A percentile compares a stretch with the other conserved stretches of the same genome.
These are phyloP conservation scores for Desmodesmus armatus DNA, from an alignment of 139 green algal species.

Conservation along the genomic window DNA sequence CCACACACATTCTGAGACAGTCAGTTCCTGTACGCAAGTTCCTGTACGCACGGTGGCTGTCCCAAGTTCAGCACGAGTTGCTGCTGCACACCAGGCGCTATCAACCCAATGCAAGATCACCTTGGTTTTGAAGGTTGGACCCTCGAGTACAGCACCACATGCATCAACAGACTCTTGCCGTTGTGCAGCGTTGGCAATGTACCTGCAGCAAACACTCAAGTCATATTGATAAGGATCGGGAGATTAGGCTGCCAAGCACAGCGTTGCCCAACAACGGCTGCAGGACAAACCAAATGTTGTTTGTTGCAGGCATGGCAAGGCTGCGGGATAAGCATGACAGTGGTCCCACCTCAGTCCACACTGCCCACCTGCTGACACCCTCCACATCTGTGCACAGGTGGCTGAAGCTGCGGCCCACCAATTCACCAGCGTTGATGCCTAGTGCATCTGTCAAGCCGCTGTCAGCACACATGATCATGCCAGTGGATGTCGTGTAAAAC, in stretches of 20 bases:
- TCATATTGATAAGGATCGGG: neutral
- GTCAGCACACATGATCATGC: slow-evolving; percentile 22
- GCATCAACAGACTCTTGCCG: neutral
- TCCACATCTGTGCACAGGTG: slow-evolving; percentile 28
- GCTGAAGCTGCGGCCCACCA: slow-evolving; percentile 27
- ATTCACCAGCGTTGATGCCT: neutral
- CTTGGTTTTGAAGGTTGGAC: no score
- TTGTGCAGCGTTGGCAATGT: neutral
- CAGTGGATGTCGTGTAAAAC: neutral
- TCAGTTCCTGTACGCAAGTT: no score
- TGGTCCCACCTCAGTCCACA: neutral
- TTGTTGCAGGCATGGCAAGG: neutral
- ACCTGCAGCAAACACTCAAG: neutral
- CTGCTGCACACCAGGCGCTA: no score
- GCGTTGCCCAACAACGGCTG: neutral
- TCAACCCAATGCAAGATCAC: no score
- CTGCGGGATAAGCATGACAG: neutral
- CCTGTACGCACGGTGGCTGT: no score
- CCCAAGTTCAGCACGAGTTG: no score
- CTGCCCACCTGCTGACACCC: neutral
- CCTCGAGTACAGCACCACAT: no score
- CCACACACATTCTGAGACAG: no score
- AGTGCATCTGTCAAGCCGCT: neutral
- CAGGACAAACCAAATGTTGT: neutral
- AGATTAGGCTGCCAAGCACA: neutral